Evolutionary conservation across 129 eudicot species (phyloP).

Genomic region (Pseudognaphalium luteoalbum): DNA sequence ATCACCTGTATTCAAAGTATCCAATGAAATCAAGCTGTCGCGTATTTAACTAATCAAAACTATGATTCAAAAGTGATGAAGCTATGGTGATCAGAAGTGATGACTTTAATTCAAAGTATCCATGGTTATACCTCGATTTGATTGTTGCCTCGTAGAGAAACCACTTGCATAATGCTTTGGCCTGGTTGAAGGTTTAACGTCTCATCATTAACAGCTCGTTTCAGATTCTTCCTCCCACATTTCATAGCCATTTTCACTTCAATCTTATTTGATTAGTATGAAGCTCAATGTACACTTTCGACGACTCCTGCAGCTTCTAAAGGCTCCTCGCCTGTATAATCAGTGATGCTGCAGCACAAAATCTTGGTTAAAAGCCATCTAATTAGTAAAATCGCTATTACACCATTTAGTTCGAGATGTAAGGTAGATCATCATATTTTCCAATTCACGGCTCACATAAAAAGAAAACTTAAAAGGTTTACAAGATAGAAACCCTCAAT

Average conservation of each 20-base stretch:
- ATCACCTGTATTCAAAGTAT: conserved; percentile 44
- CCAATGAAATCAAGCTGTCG: neutral
- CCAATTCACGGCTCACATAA: neutral
- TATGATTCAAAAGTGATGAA: neutral
- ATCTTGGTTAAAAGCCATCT: neutral
- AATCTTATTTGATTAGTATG: neutral
- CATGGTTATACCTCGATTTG: conserved; percentile 59
- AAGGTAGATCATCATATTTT: neutral
- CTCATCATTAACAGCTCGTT: conserved; percentile 60
- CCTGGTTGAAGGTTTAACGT: conserved; percentile 51
- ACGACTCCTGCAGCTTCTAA: neutral
- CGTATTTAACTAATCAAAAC: neutral
- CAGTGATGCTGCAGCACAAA: neutral
- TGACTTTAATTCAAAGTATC: no score
- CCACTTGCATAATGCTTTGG: conserved; percentile 76
- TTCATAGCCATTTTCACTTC: conserved; percentile 26
- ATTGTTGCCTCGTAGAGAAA: conserved; percentile 79
- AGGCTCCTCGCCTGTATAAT: neutral
- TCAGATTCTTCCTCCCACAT: conserved; percentile 84
- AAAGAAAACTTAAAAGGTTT: no score
- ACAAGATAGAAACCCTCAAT: no score
- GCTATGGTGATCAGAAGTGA: neutral
- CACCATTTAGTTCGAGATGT: neutral
- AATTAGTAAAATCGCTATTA: neutral
- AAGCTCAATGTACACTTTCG: neutral